phyloP scores from a whole-genome alignment of 129 eudicot species.

The Sambucus nigra region DNA sequence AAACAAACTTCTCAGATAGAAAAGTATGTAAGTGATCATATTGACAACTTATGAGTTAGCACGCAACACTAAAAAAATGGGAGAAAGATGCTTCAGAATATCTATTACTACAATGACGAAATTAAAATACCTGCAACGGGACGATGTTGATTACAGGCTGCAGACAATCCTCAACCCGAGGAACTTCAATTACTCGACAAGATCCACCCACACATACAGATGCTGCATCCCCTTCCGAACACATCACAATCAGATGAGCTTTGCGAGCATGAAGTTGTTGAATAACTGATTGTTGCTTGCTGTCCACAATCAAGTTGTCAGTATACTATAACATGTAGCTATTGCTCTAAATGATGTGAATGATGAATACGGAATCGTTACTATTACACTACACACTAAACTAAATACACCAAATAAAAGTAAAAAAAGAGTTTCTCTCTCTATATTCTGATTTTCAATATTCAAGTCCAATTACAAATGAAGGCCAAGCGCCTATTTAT shows the following conservation, averaged over 20 bases:
- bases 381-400: no score
- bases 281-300: conserved; percentile 94
- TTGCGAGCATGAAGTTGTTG: conserved; percentile 97
- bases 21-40: background rate
- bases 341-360: no score
- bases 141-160: conserved; percentile 97
- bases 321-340: background rate
- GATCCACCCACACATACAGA: conserved; percentile 65
- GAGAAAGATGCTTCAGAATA: background rate
- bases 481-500: no score
- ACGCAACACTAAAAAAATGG: background rate
- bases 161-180: conserved; percentile 82
- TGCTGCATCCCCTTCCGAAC: conserved; percentile 82
- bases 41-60: background rate
- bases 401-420: no score
- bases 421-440: no score
- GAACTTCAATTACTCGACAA: conserved; percentile 81
- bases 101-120: background rate
- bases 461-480: no score
- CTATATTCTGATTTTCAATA: no score
- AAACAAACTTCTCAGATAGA: no score
- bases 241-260: conserved; percentile 88
- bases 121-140: conserved; percentile 70
- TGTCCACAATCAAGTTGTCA: conserved; percentile 18
- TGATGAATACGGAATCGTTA: no score